Base-by-base conservation (phyloP, 768 basidiomycete species). In the Dacryopinax primogenitus region DNA sequence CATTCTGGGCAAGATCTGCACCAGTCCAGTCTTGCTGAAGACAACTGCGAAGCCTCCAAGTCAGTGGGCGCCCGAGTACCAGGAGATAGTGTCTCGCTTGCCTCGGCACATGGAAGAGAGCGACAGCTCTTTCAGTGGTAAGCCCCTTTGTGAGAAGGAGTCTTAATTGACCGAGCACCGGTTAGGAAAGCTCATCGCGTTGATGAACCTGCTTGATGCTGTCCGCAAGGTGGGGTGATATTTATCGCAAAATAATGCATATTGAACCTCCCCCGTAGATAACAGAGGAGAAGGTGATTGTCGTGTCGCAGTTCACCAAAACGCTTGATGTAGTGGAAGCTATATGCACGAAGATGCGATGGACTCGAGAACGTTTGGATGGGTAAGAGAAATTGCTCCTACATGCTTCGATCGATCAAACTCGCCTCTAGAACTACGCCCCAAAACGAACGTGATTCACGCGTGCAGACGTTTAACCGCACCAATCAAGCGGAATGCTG, bases 281-380 rank as follows among this genome's bases (percentile, higher is more conserved):
- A 35, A 92, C 90, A 0, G 85, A 88, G 39, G 95, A 99, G 76
- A 99, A 99, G 82, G 88, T 92, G 70, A 88, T 97, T 34, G 76
- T 99, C 41, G 90, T 95, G 34, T 97, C 93, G n/a, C 94, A 98
- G 73, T 99, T 89, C 71, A 98, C 94, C 0, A 87, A 88, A 3
- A 96, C 94, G 1, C 83, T 99, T 63, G 90, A 97, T 71, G 84
- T 99, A 65, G 78, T 99, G 33, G 92, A 97, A 76, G 84, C 83
- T 1, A 88, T 86, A 69, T 95, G 93, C 77, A 83, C 85, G 73
- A 83, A 81, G 68, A 83, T 81, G 69, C 77, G 78, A 11, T 97
- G 92, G 73, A 85, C 86, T 0, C 90, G 83, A 72, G 83, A 87
- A 68, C 84, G 96, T 1, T 80, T 97, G 34, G 95, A 99, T 72